Conservation (phyloP, 2,329 filamentous ascomycete genomes). For the Celoporthe dispersa region DNA sequence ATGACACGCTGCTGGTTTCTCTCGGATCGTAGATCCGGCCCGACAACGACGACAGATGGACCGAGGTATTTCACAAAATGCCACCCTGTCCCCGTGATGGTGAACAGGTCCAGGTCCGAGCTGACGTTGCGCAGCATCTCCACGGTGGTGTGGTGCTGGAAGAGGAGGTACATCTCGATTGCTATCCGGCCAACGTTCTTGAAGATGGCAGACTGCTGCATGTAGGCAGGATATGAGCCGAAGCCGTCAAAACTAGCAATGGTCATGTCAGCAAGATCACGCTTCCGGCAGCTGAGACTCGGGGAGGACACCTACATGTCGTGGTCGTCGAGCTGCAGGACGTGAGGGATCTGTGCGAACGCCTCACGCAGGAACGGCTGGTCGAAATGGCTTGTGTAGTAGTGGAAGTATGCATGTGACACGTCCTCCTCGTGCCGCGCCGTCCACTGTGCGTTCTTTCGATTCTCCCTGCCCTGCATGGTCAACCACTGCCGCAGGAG, state of each 20-base stretch:
- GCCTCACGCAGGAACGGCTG: constrained; percentile 93
- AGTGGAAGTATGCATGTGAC: constrained; percentile 96
- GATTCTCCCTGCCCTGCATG: constrained; percentile 89
- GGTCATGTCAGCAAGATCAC: constrained; percentile 20
- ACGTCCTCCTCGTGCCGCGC: constrained; percentile 95
- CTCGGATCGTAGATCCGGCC: constrained; percentile 90
- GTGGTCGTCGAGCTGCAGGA: constrained; percentile 93
- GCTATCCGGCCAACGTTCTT: constrained; percentile 96
- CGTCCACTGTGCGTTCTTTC: constrained; percentile 90
- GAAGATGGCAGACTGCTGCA: constrained; percentile 97
- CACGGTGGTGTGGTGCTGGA: constrained; percentile 96
- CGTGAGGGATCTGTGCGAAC: constrained; percentile 95
- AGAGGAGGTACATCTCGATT: constrained; percentile 96
- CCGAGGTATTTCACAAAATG: constrained; percentile 98
- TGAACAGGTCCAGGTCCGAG: constrained; percentile 91
- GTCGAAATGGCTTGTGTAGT: constrained; percentile 98
- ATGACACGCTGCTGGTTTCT: constrained; percentile 89
- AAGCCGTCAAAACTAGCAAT: constrained; percentile 85
- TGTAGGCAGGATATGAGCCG: constrained; percentile 95
- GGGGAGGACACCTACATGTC: constrained; percentile 81
- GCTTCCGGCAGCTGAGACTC: constrained; percentile 84
- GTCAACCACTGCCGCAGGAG: constrained; percentile 93
- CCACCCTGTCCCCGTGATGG: constrained; percentile 96
- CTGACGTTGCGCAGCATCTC: constrained; percentile 90
- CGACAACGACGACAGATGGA: constrained; percentile 86